These are phyloP conservation scores for Candida buenavistaensis DNA, from an alignment of 1,139 yeast species.

Conservation along the genomic window DNA sequence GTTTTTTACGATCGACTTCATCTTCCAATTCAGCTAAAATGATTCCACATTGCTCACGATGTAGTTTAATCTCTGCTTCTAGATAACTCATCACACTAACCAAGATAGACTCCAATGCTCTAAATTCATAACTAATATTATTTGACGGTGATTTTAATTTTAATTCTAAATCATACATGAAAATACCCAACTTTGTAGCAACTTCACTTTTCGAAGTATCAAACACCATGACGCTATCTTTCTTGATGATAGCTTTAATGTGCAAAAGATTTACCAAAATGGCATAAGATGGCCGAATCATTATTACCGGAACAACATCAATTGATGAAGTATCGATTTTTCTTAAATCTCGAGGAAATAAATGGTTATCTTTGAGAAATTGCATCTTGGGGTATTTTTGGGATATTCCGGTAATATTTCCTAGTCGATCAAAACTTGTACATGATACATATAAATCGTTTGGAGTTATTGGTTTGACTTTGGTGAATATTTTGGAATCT, in stretches of 20 bases:
- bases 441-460: slow-evolving; percentile 61
- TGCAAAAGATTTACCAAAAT: slow-evolving; percentile 80
- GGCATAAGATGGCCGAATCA: slow-evolving; percentile 71
- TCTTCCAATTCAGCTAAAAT: slow-evolving; percentile 81
- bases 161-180: slow-evolving; percentile 84
- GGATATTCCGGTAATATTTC: slow-evolving; percentile 72
- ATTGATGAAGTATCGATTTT: slow-evolving; percentile 87
- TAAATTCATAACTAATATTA: slow-evolving; percentile 65
- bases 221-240: slow-evolving; percentile 78
- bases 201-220: slow-evolving; percentile 63
- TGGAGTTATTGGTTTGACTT: slow-evolving; percentile 58
- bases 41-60: slow-evolving; percentile 70
- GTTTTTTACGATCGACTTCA: slow-evolving; percentile 78
- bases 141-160: slow-evolving; percentile 54
- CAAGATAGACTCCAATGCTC: slow-evolving; percentile 86
- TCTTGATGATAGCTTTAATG: slow-evolving; percentile 81
- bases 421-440: slow-evolving; percentile 71
- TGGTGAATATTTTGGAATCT: slow-evolving; percentile 19
- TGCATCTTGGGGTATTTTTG: slow-evolving; percentile 77
- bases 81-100: slow-evolving; percentile 81
- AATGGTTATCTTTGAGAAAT: slow-evolving; percentile 70
- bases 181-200: slow-evolving; percentile 67
- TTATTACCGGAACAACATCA: slow-evolving; percentile 86
- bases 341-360: slow-evolving; percentile 79
- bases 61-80: slow-evolving; percentile 81